phyloP scores from a whole-genome alignment of 345 rosid genomes.

The Ceriops zippeliana region DNA sequence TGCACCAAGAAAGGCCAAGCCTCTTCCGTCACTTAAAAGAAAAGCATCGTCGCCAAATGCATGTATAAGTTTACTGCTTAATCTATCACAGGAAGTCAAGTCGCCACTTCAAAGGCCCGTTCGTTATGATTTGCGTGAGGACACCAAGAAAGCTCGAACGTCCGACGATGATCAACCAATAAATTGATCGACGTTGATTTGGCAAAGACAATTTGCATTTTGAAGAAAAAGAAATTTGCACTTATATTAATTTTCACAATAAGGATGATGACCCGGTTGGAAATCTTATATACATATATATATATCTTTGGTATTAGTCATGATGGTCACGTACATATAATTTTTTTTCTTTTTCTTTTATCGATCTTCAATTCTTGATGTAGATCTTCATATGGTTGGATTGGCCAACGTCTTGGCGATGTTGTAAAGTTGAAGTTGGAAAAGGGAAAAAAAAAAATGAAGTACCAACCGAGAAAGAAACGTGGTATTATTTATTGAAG shows the following conservation, averaged over 20 bases:
- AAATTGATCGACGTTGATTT: background rate
- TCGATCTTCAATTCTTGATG: background rate
- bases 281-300: background rate
- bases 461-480: constrained; percentile 15
- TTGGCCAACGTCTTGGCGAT: constrained; percentile 8
- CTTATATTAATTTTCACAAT: no score
- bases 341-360: background rate
- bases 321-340: background rate
- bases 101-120: constrained; percentile 31
- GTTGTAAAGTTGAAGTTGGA: constrained; percentile 25
- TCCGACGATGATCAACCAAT: constrained; percentile 14
- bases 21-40: constrained; percentile 28
- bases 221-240: no score
- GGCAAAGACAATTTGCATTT: background rate
- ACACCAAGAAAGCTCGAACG: constrained; percentile 60
- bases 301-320: background rate
- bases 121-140: constrained; percentile 10
- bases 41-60: constrained; percentile 13
- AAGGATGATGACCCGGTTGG: constrained; percentile 2
- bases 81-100: constrained; percentile 45
- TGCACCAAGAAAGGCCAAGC: constrained; percentile 22
- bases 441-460: constrained; percentile 6
- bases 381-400: background rate
- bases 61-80: constrained; percentile 25
- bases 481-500: no score